Base-by-base conservation (phyloP, 768 basidiomycete species). In the Chlorophyllum brunneum region DNA sequence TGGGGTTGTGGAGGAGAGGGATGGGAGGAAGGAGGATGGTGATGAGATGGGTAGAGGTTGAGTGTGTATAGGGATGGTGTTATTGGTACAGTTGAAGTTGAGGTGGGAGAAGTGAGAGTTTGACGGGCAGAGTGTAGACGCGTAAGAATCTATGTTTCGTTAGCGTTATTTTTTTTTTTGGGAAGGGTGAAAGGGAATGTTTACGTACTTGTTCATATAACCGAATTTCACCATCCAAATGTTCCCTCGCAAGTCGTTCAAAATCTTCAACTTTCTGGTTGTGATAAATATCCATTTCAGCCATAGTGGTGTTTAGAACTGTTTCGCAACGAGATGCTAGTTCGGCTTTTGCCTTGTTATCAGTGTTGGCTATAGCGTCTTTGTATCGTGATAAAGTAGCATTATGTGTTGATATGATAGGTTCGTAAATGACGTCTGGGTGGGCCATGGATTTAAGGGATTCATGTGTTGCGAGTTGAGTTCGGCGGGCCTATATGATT, bases 281-380 rank as follows among this genome's bases (percentile, higher is more conserved):
- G 62, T 91, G 88, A 58, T 91, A 88, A 1, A 78, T 82, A 44
- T 89, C 86, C 74, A 93, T 83, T 70, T 94, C 91, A 0, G 92
- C 88, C 82, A 92, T 85, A 1, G 91, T 92, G 7, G 82, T 83
- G 64, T 94, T 93, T 23, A 95, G 70, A 5, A 92, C 88, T 0
- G 92, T 93, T 67, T 95, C 92, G 63, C 88, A 92, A 16, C 92
- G 80, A 2, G 81, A 76, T 2, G 82, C 81, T 56, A 85, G 68
- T 15, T 86, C 83, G 42, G 85, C 82, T 58, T 85, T 74, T 11
- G 76, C 65, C 83, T 86, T 61, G 24, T 47, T 29, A 51, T 46
- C 44, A 47, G 37, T 29, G n/a, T 39, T 39, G 6, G 51, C 60
- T 11, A 71, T 68, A 3, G 81, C 82, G 22, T 82, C 81, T 13